Base-by-base conservation (phyloP, 371 early-diverging fungal genomes). In the Nematocida sp. region DNA sequence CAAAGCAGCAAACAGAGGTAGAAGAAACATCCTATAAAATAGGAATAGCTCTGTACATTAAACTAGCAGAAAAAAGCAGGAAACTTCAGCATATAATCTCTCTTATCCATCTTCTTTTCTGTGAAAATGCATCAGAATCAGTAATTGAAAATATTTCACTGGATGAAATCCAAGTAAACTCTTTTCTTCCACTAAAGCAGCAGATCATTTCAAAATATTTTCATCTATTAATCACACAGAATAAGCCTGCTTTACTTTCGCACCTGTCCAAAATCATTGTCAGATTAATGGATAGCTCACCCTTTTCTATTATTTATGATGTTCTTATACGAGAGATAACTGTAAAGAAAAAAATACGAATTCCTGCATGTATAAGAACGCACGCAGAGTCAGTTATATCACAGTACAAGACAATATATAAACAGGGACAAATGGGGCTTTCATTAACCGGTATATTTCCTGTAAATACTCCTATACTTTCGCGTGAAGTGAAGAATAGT, bases 161-260 rank as follows among this genome's bases (percentile, higher is more conserved):
- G 33, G 72, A 20, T 42, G 55, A 6, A 6, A 71, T 78, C 50
- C 71, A 57, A 33, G 23, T 40, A 13, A 18, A 44, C 46, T 44
- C 20, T 58, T 78, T 78, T 47, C 54, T 78, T 39, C 80, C 80
- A 11, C 71, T 78, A 9, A 67, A 67, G 40, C 58, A 78, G 33
- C 80, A 78, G 67, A 78, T 78, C 33, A 52, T 78, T 42, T 78
- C 80, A 20, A 70, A 78, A 52, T 78, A 57, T 54, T 69, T 61
- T 27, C 42, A 25, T 23, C 0, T 78, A 11, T 13, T 20, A 6
- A 15, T 23, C 42, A 7, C 13, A 11, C 46, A 33, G n/a, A 44
- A 61, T 44, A 70, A 13, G 61, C 6, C 4, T 23, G 25, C 6
- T 18, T 23, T 47, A 9, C 33, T 5, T 44, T 4, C 61, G 4